Base-by-base conservation (phyloP, 306 rosid genomes). In the Styphnolobium japonicum region DNA sequence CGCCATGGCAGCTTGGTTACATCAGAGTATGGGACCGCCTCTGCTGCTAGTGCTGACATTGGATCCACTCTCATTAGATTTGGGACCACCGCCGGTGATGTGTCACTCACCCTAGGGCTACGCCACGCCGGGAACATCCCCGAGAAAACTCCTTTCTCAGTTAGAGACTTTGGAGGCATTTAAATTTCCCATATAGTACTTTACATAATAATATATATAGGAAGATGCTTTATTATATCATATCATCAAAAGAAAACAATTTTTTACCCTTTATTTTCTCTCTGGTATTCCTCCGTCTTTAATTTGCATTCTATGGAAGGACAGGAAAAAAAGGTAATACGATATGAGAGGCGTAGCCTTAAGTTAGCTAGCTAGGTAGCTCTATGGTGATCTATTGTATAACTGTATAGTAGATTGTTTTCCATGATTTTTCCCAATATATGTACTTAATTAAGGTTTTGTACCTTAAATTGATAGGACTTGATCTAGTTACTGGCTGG, bases 51-150 rank as follows among this genome's bases (percentile, higher is more conserved):
- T 33, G 79, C 87, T 73, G 88, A 85, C 75, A 84, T 84, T 40
- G 90, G 94, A 45, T 85, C 98, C 55, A 89, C 91, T 4, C 87
- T 93, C 72, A 90, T 91, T 36, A 89, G 92, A 79, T 96, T 90
- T 48, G 99, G 98, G 90, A 82, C 98, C 92, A 88, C 93, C 10
- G 22, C 85, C 6, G 94, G 99, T 68, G 99, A 96, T 70, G 99
- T 96, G 88, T 96, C 99, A 48, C 98, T 95, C 80, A 95, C 98
- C 45, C 73, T 95, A 71, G 98, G 98, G 90, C 86, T 95, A 57
- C 98, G 97, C 85, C 98, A 92, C 49, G 94, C 97, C 58, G 98
- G 98, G 12, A 89, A 93, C 82, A 77, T 87, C 85, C 91, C 96
- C 10, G 96, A 91, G 43, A 87, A 86, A 37, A 55, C 81, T 71